Base-by-base conservation (phyloP, 768 basidiomycete genomes). In the Tremella fuciformis region DNA sequence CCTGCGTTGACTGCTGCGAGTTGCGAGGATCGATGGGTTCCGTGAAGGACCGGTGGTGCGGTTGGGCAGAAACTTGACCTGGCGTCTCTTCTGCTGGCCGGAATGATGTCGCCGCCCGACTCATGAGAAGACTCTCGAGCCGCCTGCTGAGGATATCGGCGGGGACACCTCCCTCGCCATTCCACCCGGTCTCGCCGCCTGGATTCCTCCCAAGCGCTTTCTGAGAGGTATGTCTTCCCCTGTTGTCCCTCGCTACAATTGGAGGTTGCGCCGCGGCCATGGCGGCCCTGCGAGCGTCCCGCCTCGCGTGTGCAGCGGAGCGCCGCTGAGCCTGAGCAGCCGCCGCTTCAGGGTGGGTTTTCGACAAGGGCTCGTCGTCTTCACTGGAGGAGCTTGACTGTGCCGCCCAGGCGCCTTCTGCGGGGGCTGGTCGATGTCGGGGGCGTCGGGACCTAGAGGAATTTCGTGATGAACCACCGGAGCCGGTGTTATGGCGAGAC, bases 161-260 rank as follows among this genome's bases (percentile, higher is more conserved):
- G 0, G 70, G 72, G 19, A 76, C 60, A 29, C 74, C 74, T 26
- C 72, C 72, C 60, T 76, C 74, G 8, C 74, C 74, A 52, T 70
- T 60, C 74, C 74, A 75, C 2, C 56, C 51, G 8, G 58, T 56
- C 18, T 59, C 63, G 3, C 64, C 65, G 29, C 70, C 67, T 24
- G 66, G 62, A 57, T 67, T 71, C 21, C 70, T 52, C 8, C 63
- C 65, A 37, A 38, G 38, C 8, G 54, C 47, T 40, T 46, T 46
- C 16, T 46, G 42, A 4, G n/a, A 18, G 26, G 22, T 40, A 38
- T 22, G 22, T 53, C 40, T n/a, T 44, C 38, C 13, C 24, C 19
- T 15, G 47, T 38, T 21, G 21, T 26, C n/a, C 37, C 6, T 37
- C 40, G 40, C 18, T 19, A 18, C 41, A 9, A 11, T 26, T 41